Evolutionary conservation across 179 eudicot genomes (phyloP).

Genomic region (Heliamphora pulchella): DNA sequence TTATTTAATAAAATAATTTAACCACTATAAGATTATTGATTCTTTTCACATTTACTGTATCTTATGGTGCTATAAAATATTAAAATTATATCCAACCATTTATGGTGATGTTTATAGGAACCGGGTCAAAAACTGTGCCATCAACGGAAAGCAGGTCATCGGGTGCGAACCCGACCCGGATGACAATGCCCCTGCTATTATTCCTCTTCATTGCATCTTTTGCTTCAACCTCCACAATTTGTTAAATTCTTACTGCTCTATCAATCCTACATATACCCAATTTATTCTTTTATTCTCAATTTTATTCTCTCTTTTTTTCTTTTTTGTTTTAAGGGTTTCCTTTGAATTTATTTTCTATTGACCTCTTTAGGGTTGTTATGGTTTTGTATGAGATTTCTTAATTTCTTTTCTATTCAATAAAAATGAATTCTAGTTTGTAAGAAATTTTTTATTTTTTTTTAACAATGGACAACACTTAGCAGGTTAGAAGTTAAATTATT

Average conservation of each 20-base stretch:
- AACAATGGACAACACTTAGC: too few relatives aligned
- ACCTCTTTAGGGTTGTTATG: conserved; percentile 6
- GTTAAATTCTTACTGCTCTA: not conserved
- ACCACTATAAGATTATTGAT: too few relatives aligned
- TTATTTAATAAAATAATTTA: not conserved
- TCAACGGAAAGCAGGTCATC: conserved; percentile 32
- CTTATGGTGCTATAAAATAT: too few relatives aligned
- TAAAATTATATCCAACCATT: not conserved
- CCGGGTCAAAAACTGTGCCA: conserved; percentile 29
- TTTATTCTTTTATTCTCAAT: not conserved
- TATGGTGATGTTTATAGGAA: conserved; percentile 15
- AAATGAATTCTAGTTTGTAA: conserved; percentile 8
- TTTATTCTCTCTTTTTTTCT: not conserved
- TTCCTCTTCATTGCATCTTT: conserved; percentile 25
- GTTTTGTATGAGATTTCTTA: conserved; percentile 12
- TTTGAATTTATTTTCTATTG: conserved; percentile 8
- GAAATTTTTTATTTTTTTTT: too few relatives aligned
- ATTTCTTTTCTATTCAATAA: conserved; percentile 11
- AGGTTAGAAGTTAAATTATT: too few relatives aligned
- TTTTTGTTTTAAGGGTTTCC: not conserved
- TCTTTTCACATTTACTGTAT: too few relatives aligned
- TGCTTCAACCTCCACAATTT: conserved; percentile 16
- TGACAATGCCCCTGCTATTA: conserved; percentile 24
- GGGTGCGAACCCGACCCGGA: conserved; percentile 29
- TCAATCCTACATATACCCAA: not conserved